phyloP scores from a whole-genome alignment of 345 rosid genomes.

The Pistacia vera region DNA sequence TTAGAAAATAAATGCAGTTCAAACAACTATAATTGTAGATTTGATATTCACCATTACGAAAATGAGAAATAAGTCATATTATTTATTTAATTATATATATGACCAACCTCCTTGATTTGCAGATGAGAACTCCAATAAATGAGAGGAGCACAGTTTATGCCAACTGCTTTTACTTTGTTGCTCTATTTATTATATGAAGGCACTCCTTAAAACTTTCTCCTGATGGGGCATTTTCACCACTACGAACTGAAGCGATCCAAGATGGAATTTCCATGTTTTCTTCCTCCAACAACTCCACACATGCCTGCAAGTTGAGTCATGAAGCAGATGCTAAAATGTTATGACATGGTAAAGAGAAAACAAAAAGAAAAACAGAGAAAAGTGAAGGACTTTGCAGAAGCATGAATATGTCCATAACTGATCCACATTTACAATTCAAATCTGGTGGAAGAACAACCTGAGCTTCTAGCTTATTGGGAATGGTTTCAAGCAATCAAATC shows the following conservation, averaged over 20 bases:
- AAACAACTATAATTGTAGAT: not conserved
- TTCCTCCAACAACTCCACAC: conserved; percentile 81
- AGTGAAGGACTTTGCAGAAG: too few relatives aligned
- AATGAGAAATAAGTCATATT: not conserved
- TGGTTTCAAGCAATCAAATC: conserved; percentile 94
- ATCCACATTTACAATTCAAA: not conserved
- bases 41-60: not conserved
- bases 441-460: conserved; percentile 48
- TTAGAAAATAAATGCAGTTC: not conserved
- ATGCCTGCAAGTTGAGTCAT: conserved; percentile 50
- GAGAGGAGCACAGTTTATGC: conserved; percentile 91
- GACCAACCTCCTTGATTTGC: conserved; percentile 55
- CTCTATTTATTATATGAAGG: conserved; percentile 62
- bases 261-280: conserved; percentile 74
- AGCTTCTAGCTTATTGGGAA: conserved; percentile 91
- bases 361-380: too few relatives aligned
- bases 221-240: conserved; percentile 80
- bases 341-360: too few relatives aligned
- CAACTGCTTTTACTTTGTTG: conserved; percentile 61
- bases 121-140: conserved; percentile 59
- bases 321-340: not conserved
- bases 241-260: conserved; percentile 87
- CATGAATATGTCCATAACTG: not conserved
- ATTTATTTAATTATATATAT: too few relatives aligned
- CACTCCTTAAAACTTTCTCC: conserved; percentile 83